Evolutionary conservation across 2,329 filamentous ascomycete genomes (phyloP), one percentile per base, ranked within the genome.

Genomic region (Neurospora sp.): DNA sequence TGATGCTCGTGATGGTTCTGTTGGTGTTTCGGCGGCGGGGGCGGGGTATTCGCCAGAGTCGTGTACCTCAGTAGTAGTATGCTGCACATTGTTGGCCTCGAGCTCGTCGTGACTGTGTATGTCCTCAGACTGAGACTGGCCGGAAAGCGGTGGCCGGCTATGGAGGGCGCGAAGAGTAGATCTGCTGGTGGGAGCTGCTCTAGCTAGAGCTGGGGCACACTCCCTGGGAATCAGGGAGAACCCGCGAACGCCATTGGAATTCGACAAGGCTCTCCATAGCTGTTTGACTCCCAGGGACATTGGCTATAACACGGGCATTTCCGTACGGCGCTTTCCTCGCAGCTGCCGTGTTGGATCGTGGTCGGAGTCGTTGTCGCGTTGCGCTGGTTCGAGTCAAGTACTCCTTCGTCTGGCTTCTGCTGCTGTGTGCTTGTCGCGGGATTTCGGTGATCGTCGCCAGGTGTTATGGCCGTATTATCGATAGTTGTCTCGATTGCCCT

Each of bases 271-370:
- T 79, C 81, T 81, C 81, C 81, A 82, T 78, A 78, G 72, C 76
- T 79, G 78, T 74, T 78, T 80, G 80, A 82, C 80, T 79, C 81
- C 81, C 77, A 81, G 78, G 78, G 79, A 82, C 82, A 84, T 84
- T 80, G 75, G 77, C 80, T 80, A 83, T 82, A 75, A 78, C 70
- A 70, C 75, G 76, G 70, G 73, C 81, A 84, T 83, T 68, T 71
- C 69, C 66, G 66, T 67, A 36, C 40, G 17, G 19, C 68, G 43
- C 13, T 38, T 23, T 36, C 43, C 39, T 36, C 42, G 33, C 66
- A n/a, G 33, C 52, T 28, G 52, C 52, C 52, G 52, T 62, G 13
- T 28, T n/a, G 13, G 15, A 62, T 36, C 52, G 52, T 28, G 46
- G 13, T 58, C 46, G 46, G 23, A 58, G 8, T 62, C 19, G 52